A percentile compares a stretch with the other conserved stretches of the same genome.
Evolutionary conservation across 2,329 filamentous ascomycete genomes (phyloP).

Genomic region (Colletotrichum siamense): DNA sequence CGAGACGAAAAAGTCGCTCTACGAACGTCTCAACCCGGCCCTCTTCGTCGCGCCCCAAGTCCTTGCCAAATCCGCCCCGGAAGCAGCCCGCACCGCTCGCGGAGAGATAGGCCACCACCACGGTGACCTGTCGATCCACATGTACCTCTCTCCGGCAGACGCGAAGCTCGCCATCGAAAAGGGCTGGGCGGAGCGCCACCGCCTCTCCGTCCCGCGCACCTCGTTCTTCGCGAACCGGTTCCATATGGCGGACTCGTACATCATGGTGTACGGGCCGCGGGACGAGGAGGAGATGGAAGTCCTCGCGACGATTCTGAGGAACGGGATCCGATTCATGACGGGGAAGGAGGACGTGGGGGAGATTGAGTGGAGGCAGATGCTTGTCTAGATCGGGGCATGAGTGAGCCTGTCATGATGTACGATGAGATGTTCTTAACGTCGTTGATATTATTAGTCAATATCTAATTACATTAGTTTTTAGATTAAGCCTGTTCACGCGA

Average conservation of each 20-base stretch:
- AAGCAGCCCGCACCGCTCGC: background rate
- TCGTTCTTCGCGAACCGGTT: background rate
- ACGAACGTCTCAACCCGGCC: slow-evolving; percentile 36
- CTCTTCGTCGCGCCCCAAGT: slow-evolving; percentile 26
- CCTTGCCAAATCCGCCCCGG: background rate
- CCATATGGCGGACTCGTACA: slow-evolving; percentile 34
- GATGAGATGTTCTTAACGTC: background rate
- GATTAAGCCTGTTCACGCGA: background rate
- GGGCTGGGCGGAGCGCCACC: slow-evolving; percentile 47
- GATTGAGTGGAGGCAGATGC: slow-evolving; percentile 1
- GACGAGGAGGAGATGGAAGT: slow-evolving; percentile 37
- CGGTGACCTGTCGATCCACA: slow-evolving; percentile 42
- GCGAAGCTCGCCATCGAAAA: slow-evolving; percentile 36
- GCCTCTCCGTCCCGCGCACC: slow-evolving; percentile 31
- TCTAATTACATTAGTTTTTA: background rate
- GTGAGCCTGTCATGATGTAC: background rate
- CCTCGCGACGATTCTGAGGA: background rate
- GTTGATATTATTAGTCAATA: background rate
- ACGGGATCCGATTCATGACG: slow-evolving; percentile 9
- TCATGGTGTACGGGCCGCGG: slow-evolving; percentile 46
- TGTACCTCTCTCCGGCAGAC: slow-evolving; percentile 41
- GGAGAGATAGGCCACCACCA: slow-evolving; percentile 45
- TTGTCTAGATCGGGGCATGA: background rate
- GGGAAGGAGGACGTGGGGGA: background rate
- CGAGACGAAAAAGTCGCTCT: slow-evolving; percentile 27